A percentile compares a stretch with the other conserved stretches of the same genome.
Conservation (phyloP, 202 grass and related monocot genomes). For the Dendrocalamus latiflorus region DNA sequence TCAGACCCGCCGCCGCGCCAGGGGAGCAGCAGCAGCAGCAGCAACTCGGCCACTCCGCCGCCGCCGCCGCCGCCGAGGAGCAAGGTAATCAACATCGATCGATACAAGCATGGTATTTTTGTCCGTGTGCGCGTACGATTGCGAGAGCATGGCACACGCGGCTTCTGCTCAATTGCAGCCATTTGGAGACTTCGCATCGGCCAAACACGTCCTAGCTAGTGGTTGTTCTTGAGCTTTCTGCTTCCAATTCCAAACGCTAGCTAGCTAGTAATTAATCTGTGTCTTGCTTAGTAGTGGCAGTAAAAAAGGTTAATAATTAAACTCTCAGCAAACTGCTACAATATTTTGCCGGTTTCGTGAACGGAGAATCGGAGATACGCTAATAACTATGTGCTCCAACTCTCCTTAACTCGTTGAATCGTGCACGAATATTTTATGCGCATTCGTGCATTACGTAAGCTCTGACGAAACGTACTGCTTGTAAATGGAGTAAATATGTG, state of each 20-base stretch:
- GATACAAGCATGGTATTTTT: not conserved
- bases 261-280: not conserved
- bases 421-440: constrained; percentile 37
- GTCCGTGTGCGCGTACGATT: not conserved
- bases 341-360: constrained; percentile 10
- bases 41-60: too few relatives aligned
- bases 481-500: not conserved
- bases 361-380: constrained; percentile 34
- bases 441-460: constrained; percentile 28
- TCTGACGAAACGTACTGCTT: constrained; percentile 13
- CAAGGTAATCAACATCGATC: constrained; percentile 16
- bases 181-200: constrained; percentile 38
- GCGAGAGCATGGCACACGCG: constrained; percentile 42
- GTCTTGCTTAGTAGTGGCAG: not conserved
- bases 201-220: constrained; percentile 13
- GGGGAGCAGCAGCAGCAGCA: not conserved
- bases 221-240: not conserved
- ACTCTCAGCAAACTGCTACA: not conserved
- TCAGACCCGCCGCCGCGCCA: not conserved
- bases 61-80: constrained; percentile 27
- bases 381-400: constrained; percentile 2
- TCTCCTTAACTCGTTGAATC: constrained; percentile 11
- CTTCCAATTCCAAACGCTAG: not conserved
- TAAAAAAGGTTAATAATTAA: not conserved
- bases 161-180: constrained; percentile 15